Evolutionary conservation across 257 asterid species (phyloP).

Genomic region (Lithospermum erythrorhizon): DNA sequence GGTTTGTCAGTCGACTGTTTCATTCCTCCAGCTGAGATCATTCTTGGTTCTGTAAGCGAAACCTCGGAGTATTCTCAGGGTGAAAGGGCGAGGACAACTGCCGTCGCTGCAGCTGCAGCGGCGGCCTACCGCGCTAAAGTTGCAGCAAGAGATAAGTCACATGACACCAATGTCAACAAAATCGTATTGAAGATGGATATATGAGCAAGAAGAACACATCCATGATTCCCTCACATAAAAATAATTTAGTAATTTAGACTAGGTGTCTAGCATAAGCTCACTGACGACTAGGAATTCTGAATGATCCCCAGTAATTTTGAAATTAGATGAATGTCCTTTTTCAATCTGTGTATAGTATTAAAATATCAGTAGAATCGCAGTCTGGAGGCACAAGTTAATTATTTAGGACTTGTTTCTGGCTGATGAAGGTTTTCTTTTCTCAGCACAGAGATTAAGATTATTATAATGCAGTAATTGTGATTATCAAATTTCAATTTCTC

Average conservation of each 20-base stretch:
- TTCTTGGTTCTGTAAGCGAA: constrained; percentile 41
- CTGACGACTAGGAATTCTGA: constrained; percentile 24
- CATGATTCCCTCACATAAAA: neutral
- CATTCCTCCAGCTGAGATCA: constrained; percentile 84
- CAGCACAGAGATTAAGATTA: neutral
- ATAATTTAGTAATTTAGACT: constrained; percentile 1
- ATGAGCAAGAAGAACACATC: constrained; percentile 5
- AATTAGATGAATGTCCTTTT: neutral
- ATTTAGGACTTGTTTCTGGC: neutral
- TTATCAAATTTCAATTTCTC: neutral
- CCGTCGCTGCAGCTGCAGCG: constrained; percentile 30
- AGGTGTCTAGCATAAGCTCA: constrained; percentile 21
- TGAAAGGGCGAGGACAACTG: constrained; percentile 28
- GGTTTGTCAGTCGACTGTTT: constrained; percentile 91
- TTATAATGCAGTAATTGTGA: neutral
- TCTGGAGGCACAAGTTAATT: neutral
- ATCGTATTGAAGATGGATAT: constrained; percentile 35
- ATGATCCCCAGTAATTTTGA: constrained; percentile 15
- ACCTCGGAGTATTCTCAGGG: constrained; percentile 44
- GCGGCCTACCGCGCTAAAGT: constrained; percentile 42
- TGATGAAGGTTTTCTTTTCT: neutral
- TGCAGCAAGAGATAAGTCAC: constrained; percentile 31
- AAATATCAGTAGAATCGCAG: neutral
- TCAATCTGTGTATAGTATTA: neutral
- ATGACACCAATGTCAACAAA: constrained; percentile 17